Conservation (phyloP, 2,329 filamentous ascomycete species). For the Phialophora expanda region DNA sequence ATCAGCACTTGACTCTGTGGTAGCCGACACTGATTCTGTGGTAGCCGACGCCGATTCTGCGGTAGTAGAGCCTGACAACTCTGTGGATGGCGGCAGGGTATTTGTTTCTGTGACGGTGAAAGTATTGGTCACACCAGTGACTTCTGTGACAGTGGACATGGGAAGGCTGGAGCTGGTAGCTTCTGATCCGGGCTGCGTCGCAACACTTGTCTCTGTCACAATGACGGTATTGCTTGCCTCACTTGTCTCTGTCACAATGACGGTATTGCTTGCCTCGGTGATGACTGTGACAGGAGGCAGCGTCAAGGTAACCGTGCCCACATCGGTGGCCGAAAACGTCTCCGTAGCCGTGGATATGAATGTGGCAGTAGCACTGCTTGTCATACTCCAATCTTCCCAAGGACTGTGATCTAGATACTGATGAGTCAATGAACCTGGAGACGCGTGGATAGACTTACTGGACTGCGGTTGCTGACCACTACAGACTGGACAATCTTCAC, state of each 20-base stretch:
- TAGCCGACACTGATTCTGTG: neutral
- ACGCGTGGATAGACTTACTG: neutral
- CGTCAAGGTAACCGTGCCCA: neutral
- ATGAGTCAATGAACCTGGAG: neutral
- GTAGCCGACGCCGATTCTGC: neutral
- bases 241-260: neutral
- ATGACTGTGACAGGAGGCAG: neutral
- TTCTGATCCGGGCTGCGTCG: neutral
- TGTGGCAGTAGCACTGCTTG: neutral
- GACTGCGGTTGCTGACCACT: neutral
- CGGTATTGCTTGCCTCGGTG: no score
- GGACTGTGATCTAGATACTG: neutral
- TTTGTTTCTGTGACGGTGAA: neutral
- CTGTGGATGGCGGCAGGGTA: neutral
- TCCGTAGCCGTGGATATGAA: neutral
- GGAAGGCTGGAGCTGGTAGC: neutral
- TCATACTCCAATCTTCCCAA: slow-evolving; percentile 14
- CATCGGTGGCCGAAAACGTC: neutral
- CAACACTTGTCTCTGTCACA: neutral
- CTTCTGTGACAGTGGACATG: neutral
- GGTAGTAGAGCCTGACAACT: neutral
- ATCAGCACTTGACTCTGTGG: neutral
- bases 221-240: neutral
- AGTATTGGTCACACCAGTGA: neutral
- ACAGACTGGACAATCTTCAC: slow-evolving; percentile 3